phyloP scores from a whole-genome alignment of 2,329 filamentous ascomycete species.

The Aureobasidium leucospermi region DNA sequence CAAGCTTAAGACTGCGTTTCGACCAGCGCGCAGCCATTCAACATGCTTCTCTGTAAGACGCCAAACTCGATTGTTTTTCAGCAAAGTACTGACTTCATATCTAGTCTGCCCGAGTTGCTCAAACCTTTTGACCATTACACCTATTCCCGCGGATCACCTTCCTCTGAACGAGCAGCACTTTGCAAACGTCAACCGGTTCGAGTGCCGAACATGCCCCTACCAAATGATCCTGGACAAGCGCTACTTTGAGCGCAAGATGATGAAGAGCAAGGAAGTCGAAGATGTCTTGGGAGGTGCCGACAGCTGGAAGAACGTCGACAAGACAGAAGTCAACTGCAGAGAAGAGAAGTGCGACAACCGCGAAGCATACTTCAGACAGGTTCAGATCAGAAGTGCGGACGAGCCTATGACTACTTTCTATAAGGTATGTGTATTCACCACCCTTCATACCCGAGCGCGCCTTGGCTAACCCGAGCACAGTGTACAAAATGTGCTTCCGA shows the following conservation, averaged over 20 bases:
- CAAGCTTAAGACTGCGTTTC: no score
- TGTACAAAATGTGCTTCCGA: conserved; percentile 38
- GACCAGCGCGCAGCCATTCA: conserved; percentile 2
- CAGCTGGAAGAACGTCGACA: conserved; percentile 87
- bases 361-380: conserved; percentile 88
- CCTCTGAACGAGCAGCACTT: conserved; percentile 32
- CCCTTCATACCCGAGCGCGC: background rate
- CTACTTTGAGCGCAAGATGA: conserved; percentile 71
- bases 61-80: background rate
- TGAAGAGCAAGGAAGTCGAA: conserved; percentile 80
- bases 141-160: conserved; percentile 30
- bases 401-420: conserved; percentile 98
- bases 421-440: conserved; percentile 51
- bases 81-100: background rate
- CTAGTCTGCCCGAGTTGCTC: conserved; percentile 75
- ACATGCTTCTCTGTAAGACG: conserved; percentile 59
- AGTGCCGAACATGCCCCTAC: conserved; percentile 93
- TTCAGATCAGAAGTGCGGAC: conserved; percentile 96
- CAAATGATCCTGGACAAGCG: conserved; percentile 72
- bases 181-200: conserved; percentile 65
- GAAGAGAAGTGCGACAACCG: conserved; percentile 71
- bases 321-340: conserved; percentile 74
- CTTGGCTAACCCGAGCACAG: conserved; percentile 11
- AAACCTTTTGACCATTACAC: conserved; percentile 72
- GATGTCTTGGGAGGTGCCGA: conserved; percentile 83